Evolutionary conservation across 768 basidiomycete species (phyloP).

Genomic region (Lactarius deliciosus): DNA sequence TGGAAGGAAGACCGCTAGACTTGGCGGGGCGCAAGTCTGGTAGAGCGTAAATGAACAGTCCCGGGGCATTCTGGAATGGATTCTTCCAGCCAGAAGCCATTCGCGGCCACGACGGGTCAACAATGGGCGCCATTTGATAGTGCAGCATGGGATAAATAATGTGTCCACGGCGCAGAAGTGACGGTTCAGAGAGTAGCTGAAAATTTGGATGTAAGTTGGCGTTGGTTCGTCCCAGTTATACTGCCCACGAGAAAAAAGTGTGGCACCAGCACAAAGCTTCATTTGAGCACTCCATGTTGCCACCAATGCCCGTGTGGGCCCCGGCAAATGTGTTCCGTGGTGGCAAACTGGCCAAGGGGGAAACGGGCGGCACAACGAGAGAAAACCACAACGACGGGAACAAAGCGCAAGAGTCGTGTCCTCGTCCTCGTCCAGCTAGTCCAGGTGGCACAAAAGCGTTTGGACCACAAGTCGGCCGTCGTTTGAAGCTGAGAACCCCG

Average conservation of each 20-base stretch:
- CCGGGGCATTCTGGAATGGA: slow-evolving; percentile 22
- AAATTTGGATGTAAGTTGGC: background rate
- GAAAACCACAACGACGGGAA: background rate
- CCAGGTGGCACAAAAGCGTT: background rate
- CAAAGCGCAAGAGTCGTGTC: background rate
- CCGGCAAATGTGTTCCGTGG: background rate
- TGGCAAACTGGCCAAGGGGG: background rate
- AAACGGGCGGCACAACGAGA: background rate
- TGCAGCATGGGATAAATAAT: background rate
- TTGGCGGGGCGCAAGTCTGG: slow-evolving; percentile 8
- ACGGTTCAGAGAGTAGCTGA: background rate
- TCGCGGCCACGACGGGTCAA: slow-evolving; percentile 2
- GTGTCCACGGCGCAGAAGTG: background rate
- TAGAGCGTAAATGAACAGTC: slow-evolving; percentile 18
- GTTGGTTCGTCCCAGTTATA: background rate
- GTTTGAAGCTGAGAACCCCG: background rate
- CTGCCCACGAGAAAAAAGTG: background rate
- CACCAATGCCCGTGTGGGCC: background rate
- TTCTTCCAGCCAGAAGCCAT: slow-evolving; percentile 5
- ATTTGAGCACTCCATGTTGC: background rate
- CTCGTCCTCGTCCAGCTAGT: background rate
- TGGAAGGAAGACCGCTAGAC: background rate
- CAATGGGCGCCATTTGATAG: background rate
- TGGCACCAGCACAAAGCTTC: background rate
- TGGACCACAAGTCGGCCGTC: background rate